Evolutionary conservation across 2,329 filamentous ascomycete species (phyloP), one percentile per base, ranked within the genome.

Genomic region (Microsporum ferrugineum): DNA sequence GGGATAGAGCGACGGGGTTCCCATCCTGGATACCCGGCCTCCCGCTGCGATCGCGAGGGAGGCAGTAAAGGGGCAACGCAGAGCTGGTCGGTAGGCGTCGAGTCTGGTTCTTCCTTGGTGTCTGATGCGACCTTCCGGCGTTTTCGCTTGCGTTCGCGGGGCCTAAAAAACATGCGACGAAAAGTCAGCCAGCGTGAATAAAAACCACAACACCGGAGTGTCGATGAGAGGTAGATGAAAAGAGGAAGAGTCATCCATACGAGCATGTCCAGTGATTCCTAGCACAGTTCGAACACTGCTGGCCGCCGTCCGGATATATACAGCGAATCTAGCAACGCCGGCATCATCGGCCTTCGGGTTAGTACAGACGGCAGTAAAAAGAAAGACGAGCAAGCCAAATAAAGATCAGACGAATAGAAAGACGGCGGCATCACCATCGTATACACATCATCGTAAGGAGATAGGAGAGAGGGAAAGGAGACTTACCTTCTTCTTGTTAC

Each of bases 401-500:
- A 4, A 27, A n/a, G 31, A 10, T 6, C 27, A 17, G 33, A 53
- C 47, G 43, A 33, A 23, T 23, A 49, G 23, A n/a, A 34, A 2
- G 12, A 39, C 34, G 31, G 17, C 17, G 53, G 4, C 53, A 36
- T 5, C 34, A 23, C 53, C 27, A 57, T 12, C 29, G 14, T 12
- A 12, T 14, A 17, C 31, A 8, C 38, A 12, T 36, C 34, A 1
- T 36, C 5, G 29, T 53, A 53, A 43, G 4, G 17, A 43, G 2
- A n/a, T 43, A 43, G 39, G 17, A 41, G 38, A 41, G 38, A 41
- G 38, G 10, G 38, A 41, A 10, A 56, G 14, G 8, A 34, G 55
- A 43, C 38, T 41, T 39, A 63, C 64, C 66, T 71, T 71, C 57
- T 70, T 71, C 61, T 68, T 69, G 62, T 71, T 71, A 47, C 69